Percentiles rank a stretch among this genome's conserved stretches.
Conservation (phyloP, 495 filamentous ascomycete species). For the Penicillium nucicola region DNA sequence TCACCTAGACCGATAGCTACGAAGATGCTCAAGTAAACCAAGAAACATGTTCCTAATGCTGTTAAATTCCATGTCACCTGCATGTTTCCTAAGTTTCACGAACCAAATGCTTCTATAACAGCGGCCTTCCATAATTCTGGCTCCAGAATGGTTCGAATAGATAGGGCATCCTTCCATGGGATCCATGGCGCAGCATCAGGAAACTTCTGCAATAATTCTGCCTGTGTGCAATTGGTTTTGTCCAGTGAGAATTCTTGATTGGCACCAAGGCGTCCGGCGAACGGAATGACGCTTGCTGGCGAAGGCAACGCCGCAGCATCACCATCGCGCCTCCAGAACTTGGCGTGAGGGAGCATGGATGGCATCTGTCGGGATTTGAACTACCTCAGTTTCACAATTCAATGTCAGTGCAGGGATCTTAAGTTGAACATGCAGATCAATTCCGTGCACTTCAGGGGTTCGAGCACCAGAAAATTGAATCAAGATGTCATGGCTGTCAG, state of each 20-base stretch:
- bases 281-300: slow-evolving; percentile 12
- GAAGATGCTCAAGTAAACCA: too few relatives aligned
- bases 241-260: slow-evolving; percentile 34
- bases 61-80: neutral
- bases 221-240: slow-evolving; percentile 20
- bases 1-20: too few relatives aligned
- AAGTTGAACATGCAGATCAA: too few relatives aligned
- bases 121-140: slow-evolving; percentile 34
- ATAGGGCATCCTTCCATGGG: slow-evolving; percentile 19
- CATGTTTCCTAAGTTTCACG: neutral
- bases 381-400: too few relatives aligned
- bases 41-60: too few relatives aligned
- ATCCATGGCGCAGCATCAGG: slow-evolving; percentile 35
- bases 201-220: slow-evolving; percentile 16
- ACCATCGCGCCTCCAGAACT: too few relatives aligned
- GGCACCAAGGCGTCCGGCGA: slow-evolving; percentile 40
- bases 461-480: too few relatives aligned
- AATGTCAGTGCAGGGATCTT: too few relatives aligned
- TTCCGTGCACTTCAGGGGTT: too few relatives aligned
- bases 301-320: neutral
- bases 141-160: slow-evolving; percentile 22
- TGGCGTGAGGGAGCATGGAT: too few relatives aligned
- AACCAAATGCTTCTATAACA: slow-evolving; percentile 22
- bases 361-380: too few relatives aligned
- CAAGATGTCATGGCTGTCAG: too few relatives aligned